Evolutionary conservation across 371 early-diverging fungal species (phyloP), one percentile per base, ranked within the genome.

Genomic region (Rhizopus arrhizus): DNA sequence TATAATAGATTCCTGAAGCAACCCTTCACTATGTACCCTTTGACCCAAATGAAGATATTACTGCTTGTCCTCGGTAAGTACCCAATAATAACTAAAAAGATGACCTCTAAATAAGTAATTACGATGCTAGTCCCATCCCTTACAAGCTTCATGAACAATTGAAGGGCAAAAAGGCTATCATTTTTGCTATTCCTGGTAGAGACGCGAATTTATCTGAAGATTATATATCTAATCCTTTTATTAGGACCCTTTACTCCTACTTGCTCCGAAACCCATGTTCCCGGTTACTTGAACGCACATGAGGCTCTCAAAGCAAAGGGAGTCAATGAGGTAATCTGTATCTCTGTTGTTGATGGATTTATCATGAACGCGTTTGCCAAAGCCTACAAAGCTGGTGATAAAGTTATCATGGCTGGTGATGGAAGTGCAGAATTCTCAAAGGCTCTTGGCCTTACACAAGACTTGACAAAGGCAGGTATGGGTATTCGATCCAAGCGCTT

Each of bases 361-460:
- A 88, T 90, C 48, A 82, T 88, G 85, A 81, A 88, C 66, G 89
- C 89, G 16, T 90, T 88, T 85, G 91, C 88, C 49, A 88, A 88
- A 73, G 69, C 74, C 47, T 65, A 74, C 29, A 68, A 75, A 3
- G 84, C 82, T 54, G 80, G 78, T 8, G 66, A 78, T 66, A 77
- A 79, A 68, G 73, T 86, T 58, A 73, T 87, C 53, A 89, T 91
- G 89, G 83, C 85, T 48, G 82, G 88, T 32, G 91, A 91, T 64
- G 88, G 85, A 28, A 84, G 82, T 64, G 87, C 80, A 43, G 79
- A 73, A 33, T 85, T 89, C 50, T 75, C 80, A 55, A 67, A 76
- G 42, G 80, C 82, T 12, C 69, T 86, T 13, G 91, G 91, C 38
- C 75, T 90, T 41, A 74, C 67, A 46, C 83, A 84, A 60, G 85